Evolutionary conservation across 192 early-diverging fungal genomes (phyloP).

Genomic region (Coemansia sp.): DNA sequence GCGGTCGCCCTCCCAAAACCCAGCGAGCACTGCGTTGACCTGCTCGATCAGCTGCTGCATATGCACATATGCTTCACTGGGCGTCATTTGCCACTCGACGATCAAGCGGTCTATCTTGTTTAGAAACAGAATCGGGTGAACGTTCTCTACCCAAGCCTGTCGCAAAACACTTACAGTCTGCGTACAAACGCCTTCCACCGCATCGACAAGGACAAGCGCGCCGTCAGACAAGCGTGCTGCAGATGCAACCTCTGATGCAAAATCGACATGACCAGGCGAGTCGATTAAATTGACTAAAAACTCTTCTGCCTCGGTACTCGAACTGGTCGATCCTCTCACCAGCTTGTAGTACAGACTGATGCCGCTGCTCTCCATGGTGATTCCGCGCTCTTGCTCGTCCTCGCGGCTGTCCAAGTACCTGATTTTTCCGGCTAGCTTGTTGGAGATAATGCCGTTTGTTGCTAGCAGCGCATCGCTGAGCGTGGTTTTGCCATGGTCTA

Average conservation of each 20-base stretch:
- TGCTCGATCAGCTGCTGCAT: conserved; percentile 94
- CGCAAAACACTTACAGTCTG: conserved; percentile 96
- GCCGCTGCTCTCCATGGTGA: conserved; percentile 97
- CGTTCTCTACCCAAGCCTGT: conserved; percentile 91
- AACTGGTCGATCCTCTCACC: conserved; percentile 29
- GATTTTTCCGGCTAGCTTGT: conserved; percentile 92
- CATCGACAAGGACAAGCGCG: conserved; percentile 92
- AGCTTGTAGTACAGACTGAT: conserved; percentile 93
- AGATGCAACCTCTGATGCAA: conserved; percentile 98
- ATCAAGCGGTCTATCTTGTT: conserved; percentile 98
- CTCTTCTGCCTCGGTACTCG: conserved; percentile 51
- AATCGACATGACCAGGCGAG: conserved; percentile 98
- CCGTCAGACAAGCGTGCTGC: conserved; percentile 97
- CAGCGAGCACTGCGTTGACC: conserved; percentile 94
- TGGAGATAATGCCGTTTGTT: conserved; percentile 98
- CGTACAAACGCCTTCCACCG: conserved; percentile 98
- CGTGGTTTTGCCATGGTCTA: conserved; percentile 98
- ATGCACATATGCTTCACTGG: conserved; percentile 89
- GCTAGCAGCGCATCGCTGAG: conserved; percentile 92
- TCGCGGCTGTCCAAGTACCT: conserved; percentile 94
- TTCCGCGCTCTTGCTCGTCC: conserved; percentile 97
- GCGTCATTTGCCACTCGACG: conserved; percentile 88
- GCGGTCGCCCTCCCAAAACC: conserved; percentile 87
- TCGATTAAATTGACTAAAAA: conserved; percentile 97
- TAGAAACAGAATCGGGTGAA: conserved; percentile 89